A percentile compares a stretch with the other conserved stretches of the same genome.
Conservation (phyloP, 306 rosid species). For the Dicorynia guianensis region DNA sequence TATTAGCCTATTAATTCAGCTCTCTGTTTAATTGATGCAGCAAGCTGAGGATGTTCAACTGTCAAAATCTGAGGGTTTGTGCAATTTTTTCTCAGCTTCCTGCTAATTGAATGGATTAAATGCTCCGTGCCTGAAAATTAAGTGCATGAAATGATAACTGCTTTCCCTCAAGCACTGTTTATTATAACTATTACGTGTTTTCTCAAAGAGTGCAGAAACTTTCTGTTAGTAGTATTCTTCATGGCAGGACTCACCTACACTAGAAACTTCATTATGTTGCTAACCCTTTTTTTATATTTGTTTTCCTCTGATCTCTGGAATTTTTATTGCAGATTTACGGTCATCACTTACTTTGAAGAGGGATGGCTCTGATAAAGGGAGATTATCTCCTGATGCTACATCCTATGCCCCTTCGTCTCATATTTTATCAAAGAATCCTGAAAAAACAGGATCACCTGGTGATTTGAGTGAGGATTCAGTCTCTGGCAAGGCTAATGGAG, state of each 20-base stretch:
- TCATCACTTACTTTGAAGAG: conserved; percentile 52
- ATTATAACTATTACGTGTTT: not conserved
- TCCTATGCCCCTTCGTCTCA: conserved; percentile 61
- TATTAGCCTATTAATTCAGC: not conserved
- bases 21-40: conserved; percentile 54
- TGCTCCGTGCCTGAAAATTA: conserved; percentile 19
- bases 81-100: conserved; percentile 17
- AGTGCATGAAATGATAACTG: conserved; percentile 6
- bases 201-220: conserved; percentile 7
- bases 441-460: conserved; percentile 56
- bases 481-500: conserved; percentile 56
- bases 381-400: conserved; percentile 53
- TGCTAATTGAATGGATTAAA: conserved; percentile 27
- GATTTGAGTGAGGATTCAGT: conserved; percentile 52
- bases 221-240: conserved; percentile 33
- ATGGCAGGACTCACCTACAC: conserved; percentile 33
- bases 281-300: conserved; percentile 20
- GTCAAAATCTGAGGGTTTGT: conserved; percentile 76
- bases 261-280: conserved; percentile 19
- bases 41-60: conserved; percentile 59
- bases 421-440: conserved; percentile 51
- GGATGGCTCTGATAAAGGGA: conserved; percentile 65
- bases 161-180: conserved; percentile 18
- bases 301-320: conserved; percentile 29
- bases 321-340: conserved; percentile 61